Conservation (phyloP, 176 grass and related monocot species). For the Puya raimondii region DNA sequence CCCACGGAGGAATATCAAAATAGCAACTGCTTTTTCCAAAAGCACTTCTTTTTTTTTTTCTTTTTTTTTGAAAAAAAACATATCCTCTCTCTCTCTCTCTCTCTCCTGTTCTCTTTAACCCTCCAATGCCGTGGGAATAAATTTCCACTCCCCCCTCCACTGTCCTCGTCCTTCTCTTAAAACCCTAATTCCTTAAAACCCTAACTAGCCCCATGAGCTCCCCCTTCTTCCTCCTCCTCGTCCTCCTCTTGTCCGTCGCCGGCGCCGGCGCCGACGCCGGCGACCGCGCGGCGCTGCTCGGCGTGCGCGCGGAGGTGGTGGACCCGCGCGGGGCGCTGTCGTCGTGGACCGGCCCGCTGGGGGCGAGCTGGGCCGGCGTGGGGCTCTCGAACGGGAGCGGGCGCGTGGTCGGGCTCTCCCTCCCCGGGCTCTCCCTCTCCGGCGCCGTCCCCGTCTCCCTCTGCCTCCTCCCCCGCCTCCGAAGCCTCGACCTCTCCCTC, state of each 20-base stretch:
- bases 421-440: not conserved
- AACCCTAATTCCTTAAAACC: not conserved
- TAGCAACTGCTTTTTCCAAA: too few relatives aligned
- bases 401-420: constrained; percentile 8
- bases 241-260: not conserved
- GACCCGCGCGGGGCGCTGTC: not conserved
- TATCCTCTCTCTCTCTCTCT: not conserved
- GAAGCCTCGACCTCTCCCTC: constrained; percentile 11
- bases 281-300: constrained; percentile 4
- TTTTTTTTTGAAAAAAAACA: too few relatives aligned
- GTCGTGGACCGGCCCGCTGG: constrained; percentile 10
- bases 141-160: not conserved
- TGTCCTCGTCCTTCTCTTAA: not conserved
- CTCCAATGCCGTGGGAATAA: not conserved
- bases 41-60: too few relatives aligned
- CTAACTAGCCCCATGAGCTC: not conserved
- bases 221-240: not conserved
- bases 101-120: not conserved
- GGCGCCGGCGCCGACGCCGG: not conserved
- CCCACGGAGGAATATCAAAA: too few relatives aligned
- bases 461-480: constrained; percentile 9
- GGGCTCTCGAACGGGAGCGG: constrained; percentile 13
- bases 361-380: constrained; percentile 10
- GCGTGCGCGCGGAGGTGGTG: not conserved
- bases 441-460: not conserved